These are phyloP conservation scores for Sechiopsis laciniata DNA, from an alignment of 306 rosid species.

Conservation along the genomic window DNA sequence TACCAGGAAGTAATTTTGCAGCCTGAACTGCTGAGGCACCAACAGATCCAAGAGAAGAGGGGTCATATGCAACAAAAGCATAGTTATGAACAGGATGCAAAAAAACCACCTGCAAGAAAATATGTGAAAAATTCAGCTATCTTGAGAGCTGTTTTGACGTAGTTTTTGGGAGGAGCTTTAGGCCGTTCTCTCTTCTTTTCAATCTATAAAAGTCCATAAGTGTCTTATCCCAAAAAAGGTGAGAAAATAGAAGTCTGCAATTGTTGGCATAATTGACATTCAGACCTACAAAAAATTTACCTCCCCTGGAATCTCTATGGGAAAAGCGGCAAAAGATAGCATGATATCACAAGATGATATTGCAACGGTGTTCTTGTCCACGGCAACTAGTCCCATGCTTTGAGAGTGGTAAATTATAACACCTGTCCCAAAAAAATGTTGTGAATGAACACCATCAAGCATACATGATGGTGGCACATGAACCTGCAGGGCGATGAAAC, in stretches of 20 bases:
- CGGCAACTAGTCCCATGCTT: constrained; percentile 74
- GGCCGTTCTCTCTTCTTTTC: too few relatives aligned
- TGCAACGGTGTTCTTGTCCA: constrained; percentile 91
- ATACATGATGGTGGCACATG: constrained; percentile 91
- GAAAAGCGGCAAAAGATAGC: constrained; percentile 93
- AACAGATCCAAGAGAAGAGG: constrained; percentile 78
- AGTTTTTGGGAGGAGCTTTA: too few relatives aligned
- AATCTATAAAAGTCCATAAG: too few relatives aligned
- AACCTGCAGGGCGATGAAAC: constrained; percentile 50
- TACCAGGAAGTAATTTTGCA: constrained; percentile 90
- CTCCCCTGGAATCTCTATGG: constrained; percentile 95
- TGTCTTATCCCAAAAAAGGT: constrained; percentile 42
- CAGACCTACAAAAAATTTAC: constrained; percentile 36
- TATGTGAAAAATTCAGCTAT: constrained; percentile 15
- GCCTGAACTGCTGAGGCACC: constrained; percentile 78
- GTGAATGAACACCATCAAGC: constrained; percentile 97
- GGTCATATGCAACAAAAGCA: constrained; percentile 88
- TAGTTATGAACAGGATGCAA: constrained; percentile 95
- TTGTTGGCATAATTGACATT: constrained; percentile 4
- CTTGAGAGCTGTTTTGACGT: background rate
- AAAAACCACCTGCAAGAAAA: constrained; percentile 62
- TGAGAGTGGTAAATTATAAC: constrained; percentile 76
- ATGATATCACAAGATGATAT: constrained; percentile 76
- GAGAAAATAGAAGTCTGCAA: constrained; percentile 17
- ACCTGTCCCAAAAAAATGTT: constrained; percentile 87